Evolutionary conservation across 1,284 basidiomycete species (phyloP).

Genomic region (Sanghuangporus sanghuang): DNA sequence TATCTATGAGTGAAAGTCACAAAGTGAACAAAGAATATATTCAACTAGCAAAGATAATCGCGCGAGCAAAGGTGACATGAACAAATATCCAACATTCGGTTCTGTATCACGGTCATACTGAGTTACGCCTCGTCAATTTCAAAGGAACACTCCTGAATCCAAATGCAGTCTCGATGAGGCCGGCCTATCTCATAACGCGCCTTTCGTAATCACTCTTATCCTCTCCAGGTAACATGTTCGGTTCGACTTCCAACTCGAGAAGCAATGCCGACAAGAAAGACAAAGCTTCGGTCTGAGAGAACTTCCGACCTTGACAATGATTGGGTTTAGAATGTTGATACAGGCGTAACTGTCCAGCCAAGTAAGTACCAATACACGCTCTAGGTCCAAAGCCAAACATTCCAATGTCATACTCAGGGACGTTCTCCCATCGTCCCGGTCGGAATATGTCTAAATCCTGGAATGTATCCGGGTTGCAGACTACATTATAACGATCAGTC

Average conservation of each 20-base stretch:
- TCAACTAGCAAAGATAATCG: no score
- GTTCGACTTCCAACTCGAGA: constrained; percentile 15
- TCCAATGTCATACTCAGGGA: not conserved
- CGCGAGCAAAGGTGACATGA: no score
- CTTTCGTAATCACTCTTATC: not conserved
- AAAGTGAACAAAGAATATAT: no score
- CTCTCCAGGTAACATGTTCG: not conserved
- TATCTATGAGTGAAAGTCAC: no score
- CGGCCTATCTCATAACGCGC: not conserved
- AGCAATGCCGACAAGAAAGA: constrained; percentile 15
- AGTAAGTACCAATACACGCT: not conserved
- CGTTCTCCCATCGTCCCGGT: constrained; percentile 8
- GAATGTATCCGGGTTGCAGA: constrained; percentile 18
- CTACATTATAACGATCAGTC: not conserved
- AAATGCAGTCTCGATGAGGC: not conserved
- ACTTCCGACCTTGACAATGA: constrained; percentile 20
- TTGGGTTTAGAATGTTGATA: constrained; percentile 18
- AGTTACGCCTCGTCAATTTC: not conserved
- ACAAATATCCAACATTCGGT: no score
- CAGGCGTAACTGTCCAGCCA: constrained; percentile 9
- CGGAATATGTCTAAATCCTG: constrained; percentile 10
- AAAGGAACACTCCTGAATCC: not conserved
- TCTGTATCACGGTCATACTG: no score
- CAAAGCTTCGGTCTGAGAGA: constrained; percentile 16
- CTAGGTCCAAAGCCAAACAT: constrained; percentile 8